Evolutionary conservation across 768 basidiomycete species (phyloP), one percentile per base, ranked within the genome.

Genomic region (Russula olivacea): DNA sequence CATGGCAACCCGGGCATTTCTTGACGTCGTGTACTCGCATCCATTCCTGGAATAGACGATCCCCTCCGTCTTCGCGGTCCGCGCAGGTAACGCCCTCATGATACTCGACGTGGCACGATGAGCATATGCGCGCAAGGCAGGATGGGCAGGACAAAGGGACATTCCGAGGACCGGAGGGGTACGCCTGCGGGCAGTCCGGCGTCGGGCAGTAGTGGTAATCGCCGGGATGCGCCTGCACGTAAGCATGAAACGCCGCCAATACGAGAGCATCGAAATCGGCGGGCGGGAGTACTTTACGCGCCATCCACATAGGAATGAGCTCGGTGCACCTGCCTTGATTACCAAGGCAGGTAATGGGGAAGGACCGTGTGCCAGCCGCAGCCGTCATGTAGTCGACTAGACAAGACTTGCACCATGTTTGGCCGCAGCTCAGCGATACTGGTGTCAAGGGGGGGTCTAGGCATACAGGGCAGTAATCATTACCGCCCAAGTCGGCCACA

Each of bases 201-300:
- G 89, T 86, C 0, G 91, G 90, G 72, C 91, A 93, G 67, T 83
- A 86, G 62, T 82, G 79, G 67, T 87, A 87, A 61, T 90, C 86
- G 9, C 78, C 73, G 0, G 87, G 77, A 41, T 80, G 80, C 2
- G 80, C 73, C 62, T 85, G 82, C 21, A 89, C 76, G 69, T 91
- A 78, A 0, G 80, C 72, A n/a, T 81, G 75, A 67, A 87, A 85
- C 0, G 89, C 81, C 0, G 87, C 81, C 14, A 82, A 76, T 19
- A 82, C 74, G 38, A 91, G 67, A 0, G 79, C 75, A 30, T 82
- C 77, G 68, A 89, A 84, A 23, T 88, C 81, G 1, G 70, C 70
- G 0, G 80, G 69, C 0, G 80, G 68, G 5, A 92, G 76, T 0
- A 88, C 63, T 32, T 75, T 73, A 25, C 78, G 78, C 5, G 86